These are phyloP conservation scores for Quercus parvula DNA, from an alignment of 306 rosid genomes.

Conservation along the genomic window DNA sequence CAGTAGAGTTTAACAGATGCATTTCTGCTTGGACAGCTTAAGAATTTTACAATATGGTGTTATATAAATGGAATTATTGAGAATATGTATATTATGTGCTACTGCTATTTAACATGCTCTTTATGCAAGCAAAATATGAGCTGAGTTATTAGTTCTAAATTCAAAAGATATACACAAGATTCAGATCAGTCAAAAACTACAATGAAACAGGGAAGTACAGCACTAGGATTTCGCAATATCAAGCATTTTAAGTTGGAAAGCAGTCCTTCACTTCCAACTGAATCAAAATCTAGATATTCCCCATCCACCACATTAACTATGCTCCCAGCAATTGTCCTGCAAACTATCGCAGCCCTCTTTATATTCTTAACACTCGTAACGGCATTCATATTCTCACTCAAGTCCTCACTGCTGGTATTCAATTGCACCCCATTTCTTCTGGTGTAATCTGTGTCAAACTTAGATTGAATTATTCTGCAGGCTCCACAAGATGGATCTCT, in stretches of 20 bases:
- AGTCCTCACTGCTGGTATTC: slow-evolving; percentile 32
- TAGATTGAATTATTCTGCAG: slow-evolving; percentile 52
- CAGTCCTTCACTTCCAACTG: slow-evolving; percentile 23
- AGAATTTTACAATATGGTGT: not conserved
- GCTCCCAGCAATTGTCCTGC: slow-evolving; percentile 70
- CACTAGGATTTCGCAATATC: slow-evolving; percentile 42
- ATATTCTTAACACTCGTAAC: slow-evolving; percentile 30
- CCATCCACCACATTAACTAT: slow-evolving; percentile 20
- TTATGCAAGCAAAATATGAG: not conserved
- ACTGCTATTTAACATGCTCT: not conserved
- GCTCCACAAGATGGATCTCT: slow-evolving; percentile 45
- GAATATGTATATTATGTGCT: not conserved
- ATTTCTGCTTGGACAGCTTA: not conserved
- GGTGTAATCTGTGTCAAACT: slow-evolving; percentile 24
- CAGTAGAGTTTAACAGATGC: not conserved
- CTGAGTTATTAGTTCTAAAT: not conserved
- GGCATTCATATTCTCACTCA: slow-evolving; percentile 15
- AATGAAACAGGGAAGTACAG: slow-evolving; percentile 81
- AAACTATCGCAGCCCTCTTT: slow-evolving; percentile 59
- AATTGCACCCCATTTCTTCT: slow-evolving; percentile 22
- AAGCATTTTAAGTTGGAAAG: slow-evolving; percentile 37
- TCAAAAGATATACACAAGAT: not conserved
- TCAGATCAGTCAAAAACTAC: slow-evolving; percentile 44
- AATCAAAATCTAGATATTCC: slow-evolving; percentile 24
- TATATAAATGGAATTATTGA: not conserved